These are phyloP conservation scores for Candida anglica DNA, from an alignment of 805 yeast species.

Conservation along the genomic window DNA sequence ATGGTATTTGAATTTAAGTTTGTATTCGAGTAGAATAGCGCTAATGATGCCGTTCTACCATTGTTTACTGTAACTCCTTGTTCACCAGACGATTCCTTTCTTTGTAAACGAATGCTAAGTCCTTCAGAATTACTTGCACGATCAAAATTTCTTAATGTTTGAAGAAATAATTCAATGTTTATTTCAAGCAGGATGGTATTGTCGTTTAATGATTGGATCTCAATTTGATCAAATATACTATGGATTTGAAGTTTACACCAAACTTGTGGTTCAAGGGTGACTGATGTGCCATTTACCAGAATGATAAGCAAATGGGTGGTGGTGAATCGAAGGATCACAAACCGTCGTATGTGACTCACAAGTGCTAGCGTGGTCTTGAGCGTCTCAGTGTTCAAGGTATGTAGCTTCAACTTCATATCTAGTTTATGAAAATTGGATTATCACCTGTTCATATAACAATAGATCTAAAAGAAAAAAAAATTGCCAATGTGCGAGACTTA, in stretches of 20 bases:
- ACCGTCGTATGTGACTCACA: slow-evolving; percentile 50
- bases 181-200: slow-evolving; percentile 58
- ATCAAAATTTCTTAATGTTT: slow-evolving; percentile 55
- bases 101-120: slow-evolving; percentile 48
- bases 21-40: slow-evolving; percentile 51
- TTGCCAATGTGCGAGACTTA: too few species aligned
- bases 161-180: slow-evolving; percentile 56
- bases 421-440: too few species aligned
- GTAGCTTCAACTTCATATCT: slow-evolving; percentile 19
- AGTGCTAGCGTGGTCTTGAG: slow-evolving; percentile 41
- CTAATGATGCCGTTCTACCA: slow-evolving; percentile 48
- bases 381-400: slow-evolving; percentile 14
- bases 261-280: slow-evolving; percentile 57
- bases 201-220: slow-evolving; percentile 48
- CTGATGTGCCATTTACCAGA: slow-evolving; percentile 38
- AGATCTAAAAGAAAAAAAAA: too few species aligned
- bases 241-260: slow-evolving; percentile 56
- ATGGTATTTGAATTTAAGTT: slow-evolving; percentile 41
- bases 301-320: slow-evolving; percentile 46
- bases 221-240: slow-evolving; percentile 45
- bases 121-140: slow-evolving; percentile 45
- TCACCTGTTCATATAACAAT: too few species aligned
- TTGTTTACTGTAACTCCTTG: slow-evolving; percentile 17
- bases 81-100: slow-evolving; percentile 29
- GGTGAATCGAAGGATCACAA: slow-evolving; percentile 55